Evolutionary conservation across 768 basidiomycete genomes (phyloP).

Genomic region (Panaeolus papilionaceus): DNA sequence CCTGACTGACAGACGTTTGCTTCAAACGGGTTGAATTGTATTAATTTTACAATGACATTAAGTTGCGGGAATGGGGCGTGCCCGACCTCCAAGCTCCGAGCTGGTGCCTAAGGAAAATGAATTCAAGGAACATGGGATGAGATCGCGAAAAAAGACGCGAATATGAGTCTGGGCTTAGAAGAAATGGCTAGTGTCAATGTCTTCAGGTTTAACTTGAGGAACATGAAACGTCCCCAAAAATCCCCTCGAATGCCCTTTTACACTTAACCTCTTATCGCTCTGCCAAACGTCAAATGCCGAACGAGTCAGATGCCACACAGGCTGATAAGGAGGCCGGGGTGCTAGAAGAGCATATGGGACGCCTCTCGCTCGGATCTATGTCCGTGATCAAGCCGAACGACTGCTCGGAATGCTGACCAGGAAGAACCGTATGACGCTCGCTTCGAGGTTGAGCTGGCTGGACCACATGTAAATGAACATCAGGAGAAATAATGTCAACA

Average conservation of each 20-base stretch:
- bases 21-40: neutral
- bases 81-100: neutral
- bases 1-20: neutral
- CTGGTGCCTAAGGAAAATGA: neutral
- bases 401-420: neutral
- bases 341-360: neutral
- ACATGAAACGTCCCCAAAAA: neutral
- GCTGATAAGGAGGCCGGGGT: neutral
- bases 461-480: neutral
- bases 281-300: neutral
- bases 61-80: neutral
- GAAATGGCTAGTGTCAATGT: neutral
- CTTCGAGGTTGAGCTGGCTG: neutral
- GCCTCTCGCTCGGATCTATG: slow-evolving; percentile 4
- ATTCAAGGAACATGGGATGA: neutral
- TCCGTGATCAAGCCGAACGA: neutral
- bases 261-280: neutral
- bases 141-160: neutral
- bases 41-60: neutral
- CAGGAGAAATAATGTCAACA: neutral
- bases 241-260: neutral
- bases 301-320: neutral
- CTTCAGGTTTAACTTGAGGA: neutral
- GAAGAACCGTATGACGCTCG: no score
- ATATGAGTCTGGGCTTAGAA: neutral